Base-by-base conservation (phyloP, 495 filamentous ascomycete genomes). In the Neurospora sp. region DNA sequence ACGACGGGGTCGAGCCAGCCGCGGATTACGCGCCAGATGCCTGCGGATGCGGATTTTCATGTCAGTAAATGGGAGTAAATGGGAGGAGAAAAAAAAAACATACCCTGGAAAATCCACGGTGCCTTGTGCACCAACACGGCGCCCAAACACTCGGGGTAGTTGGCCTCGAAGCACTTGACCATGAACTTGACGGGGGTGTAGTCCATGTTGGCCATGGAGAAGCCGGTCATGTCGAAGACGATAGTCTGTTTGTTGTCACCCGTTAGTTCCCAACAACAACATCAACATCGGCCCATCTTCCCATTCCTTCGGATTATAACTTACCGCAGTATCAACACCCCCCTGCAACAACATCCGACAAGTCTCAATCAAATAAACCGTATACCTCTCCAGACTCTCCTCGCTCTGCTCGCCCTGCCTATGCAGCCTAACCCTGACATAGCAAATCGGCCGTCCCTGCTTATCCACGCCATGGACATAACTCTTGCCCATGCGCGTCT, bases 161-260 rank as follows among this genome's bases (percentile, higher is more conserved):
- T 98, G 69, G 96, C 96, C 83, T 98, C 96, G 80, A 99, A 99
- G 82, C 94, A 97, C 84, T 97, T 97, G 84, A 98, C 98, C 89
- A 99, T 97, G 85, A 98, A 98, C 78, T 95, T 98, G 35, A 99
- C 93, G 0, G 96, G 96, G 0, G 93, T 88, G 79, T 98, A 98
- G 79, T 99, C 96, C 96, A 99, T 97, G 81, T 99, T 99, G 1
- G 94, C 90, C 82, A 98, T 84, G 66, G 90, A 90, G 81, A 99
- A 99, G 72, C 89, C 88, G 12, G 92, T 96, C 93, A 99, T 96
- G 81, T 99, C 95, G 79, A 99, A 99, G 39, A 98, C 82, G 68
- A 99, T 91, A 41, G 90, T 91, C 89, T 93, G 74, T 14, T 75
- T 2, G 27, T 27, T 42, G 42, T 1, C 9, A 12, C 70, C 70